Evolutionary conservation across 805 yeast genomes (phyloP).

Genomic region (Starmerella stellata): DNA sequence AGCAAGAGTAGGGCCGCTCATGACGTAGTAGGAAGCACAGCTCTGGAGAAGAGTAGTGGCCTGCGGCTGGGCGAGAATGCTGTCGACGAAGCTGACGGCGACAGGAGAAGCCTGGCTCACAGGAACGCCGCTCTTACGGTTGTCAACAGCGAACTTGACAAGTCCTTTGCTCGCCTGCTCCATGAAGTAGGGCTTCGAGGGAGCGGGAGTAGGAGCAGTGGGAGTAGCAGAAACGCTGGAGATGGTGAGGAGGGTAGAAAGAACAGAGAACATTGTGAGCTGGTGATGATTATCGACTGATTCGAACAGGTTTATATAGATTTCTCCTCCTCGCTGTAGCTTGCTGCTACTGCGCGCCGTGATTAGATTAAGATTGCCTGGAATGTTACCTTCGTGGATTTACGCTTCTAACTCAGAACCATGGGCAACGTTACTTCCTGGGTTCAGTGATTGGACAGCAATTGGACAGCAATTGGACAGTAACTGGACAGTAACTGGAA

Average conservation of each 20-base stretch:
- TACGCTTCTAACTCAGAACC: no score
- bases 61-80: constrained; percentile 12
- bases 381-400: no score
- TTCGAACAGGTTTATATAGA: neutral
- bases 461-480: no score
- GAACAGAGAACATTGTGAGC: constrained; percentile 5
- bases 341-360: no score
- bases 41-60: constrained; percentile 13
- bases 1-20: constrained; percentile 7
- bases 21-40: constrained; percentile 12
- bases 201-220: neutral
- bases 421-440: no score
- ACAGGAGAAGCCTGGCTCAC: constrained; percentile 12
- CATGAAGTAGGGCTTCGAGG: constrained; percentile 11
- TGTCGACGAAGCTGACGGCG: constrained; percentile 10
- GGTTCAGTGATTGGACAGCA: no score
- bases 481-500: no score
- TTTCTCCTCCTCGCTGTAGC: no score
- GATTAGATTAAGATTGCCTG: no score
- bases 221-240: constrained; percentile 3
- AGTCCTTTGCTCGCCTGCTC: constrained; percentile 11
- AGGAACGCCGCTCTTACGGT: constrained; percentile 10
- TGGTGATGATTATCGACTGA: no score
- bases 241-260: constrained; percentile 5
- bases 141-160: constrained; percentile 12